A percentile compares a stretch with the other conserved stretches of the same genome.
Evolutionary conservation across 1,139 yeast genomes (phyloP).

Genomic region (Zhuliangozyma blackwelliae): DNA sequence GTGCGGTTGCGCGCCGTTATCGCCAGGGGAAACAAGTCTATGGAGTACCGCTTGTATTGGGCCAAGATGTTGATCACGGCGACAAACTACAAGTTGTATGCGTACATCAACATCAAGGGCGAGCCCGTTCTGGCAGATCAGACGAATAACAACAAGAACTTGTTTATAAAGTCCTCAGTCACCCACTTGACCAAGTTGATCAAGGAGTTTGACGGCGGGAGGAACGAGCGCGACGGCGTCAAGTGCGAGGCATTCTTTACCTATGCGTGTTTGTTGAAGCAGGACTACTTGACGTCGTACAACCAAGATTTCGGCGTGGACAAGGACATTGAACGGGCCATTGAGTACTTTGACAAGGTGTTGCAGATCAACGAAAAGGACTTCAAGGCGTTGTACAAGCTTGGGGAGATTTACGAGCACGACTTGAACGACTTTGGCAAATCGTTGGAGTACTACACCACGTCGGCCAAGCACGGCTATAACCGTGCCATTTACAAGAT

Average conservation of each 20-base stretch:
- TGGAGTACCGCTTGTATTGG: slow-evolving; percentile 43
- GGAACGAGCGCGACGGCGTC: slow-evolving; percentile 20
- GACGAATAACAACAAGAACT: slow-evolving; percentile 27
- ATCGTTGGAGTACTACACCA: slow-evolving; percentile 35
- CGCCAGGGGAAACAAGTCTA: slow-evolving; percentile 42
- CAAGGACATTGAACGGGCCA: slow-evolving; percentile 27
- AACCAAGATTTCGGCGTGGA: slow-evolving; percentile 37
- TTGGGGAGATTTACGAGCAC: slow-evolving; percentile 40
- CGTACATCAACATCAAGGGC: slow-evolving; percentile 44
- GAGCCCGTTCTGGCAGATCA: slow-evolving; percentile 33
- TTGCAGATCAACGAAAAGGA: slow-evolving; percentile 30
- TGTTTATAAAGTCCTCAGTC: slow-evolving; percentile 38
- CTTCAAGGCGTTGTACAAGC: slow-evolving; percentile 32
- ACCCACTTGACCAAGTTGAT: slow-evolving; percentile 38
- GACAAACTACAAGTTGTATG: slow-evolving; percentile 36
- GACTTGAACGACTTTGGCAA: slow-evolving; percentile 28
- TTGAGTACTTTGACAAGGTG: slow-evolving; percentile 31
- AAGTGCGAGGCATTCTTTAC: slow-evolving; percentile 28
- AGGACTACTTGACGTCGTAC: slow-evolving; percentile 28
- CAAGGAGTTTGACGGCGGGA: slow-evolving; percentile 29
- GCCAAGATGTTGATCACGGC: slow-evolving; percentile 42
- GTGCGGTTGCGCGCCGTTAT: slow-evolving; percentile 31
- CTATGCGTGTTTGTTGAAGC: slow-evolving; percentile 39
- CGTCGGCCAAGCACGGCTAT: slow-evolving; percentile 41
- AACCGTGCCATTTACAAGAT: slow-evolving; percentile 42